phyloP scores from a whole-genome alignment of 2,329 filamentous ascomycete genomes.

The Colletotrichum truncatum region DNA sequence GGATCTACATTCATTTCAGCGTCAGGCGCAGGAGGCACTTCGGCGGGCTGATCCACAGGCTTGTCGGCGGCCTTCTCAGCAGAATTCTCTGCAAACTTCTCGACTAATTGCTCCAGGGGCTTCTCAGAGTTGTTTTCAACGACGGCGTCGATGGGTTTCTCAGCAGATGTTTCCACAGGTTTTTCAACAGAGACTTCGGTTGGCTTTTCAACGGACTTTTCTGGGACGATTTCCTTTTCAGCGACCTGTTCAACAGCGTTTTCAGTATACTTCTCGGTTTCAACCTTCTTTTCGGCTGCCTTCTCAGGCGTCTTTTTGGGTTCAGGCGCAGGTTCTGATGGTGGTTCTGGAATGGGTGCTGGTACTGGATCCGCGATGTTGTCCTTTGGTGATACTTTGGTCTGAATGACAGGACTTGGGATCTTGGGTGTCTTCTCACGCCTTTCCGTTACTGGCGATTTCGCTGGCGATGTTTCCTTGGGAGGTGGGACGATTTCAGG shows the following conservation, averaged over 20 bases:
- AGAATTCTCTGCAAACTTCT: not conserved
- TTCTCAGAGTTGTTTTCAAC: not conserved
- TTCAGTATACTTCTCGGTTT: not conserved
- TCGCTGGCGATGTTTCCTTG: constrained; percentile 22
- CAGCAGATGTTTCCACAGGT: not conserved
- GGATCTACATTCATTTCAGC: constrained; percentile 26
- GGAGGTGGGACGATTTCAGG: constrained; percentile 38
- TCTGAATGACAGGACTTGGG: constrained; percentile 6
- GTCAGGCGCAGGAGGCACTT: constrained; percentile 12
- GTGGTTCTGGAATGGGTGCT: not conserved
- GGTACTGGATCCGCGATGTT: not conserved
- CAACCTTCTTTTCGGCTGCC: not conserved
- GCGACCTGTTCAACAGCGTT: not conserved
- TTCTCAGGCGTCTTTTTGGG: not conserved
- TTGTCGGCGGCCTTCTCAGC: not conserved
- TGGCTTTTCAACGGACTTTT: not conserved
- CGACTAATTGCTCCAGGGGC: not conserved
- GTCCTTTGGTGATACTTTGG: constrained; percentile 6
- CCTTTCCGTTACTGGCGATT: constrained; percentile 16
- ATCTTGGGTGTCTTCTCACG: constrained; percentile 9
- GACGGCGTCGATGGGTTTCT: not conserved
- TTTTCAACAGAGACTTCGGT: not conserved
- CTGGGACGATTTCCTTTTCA: not conserved
- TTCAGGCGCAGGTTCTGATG: not conserved
- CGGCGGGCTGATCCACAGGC: not conserved